Percentiles rank a stretch among this genome's conserved stretches.
phyloP scores from a whole-genome alignment of 2,329 filamentous ascomycete genomes.

The Ophiostoma quercus region DNA sequence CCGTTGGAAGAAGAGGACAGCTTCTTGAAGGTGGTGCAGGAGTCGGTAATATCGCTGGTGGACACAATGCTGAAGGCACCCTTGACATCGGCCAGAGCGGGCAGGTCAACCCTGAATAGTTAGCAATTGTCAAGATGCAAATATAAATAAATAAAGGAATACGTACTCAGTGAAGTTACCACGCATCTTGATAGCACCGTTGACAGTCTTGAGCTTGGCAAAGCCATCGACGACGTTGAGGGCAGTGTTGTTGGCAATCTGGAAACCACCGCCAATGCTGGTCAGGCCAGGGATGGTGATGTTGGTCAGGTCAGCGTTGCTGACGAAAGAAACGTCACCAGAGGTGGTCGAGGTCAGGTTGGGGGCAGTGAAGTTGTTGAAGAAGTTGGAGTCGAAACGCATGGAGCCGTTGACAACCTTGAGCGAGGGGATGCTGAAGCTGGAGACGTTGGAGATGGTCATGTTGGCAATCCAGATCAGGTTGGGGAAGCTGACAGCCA shows the following conservation, averaged over 20 bases:
- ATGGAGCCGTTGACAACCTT: conserved; percentile 69
- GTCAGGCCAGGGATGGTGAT: conserved; percentile 66
- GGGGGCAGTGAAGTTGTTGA: conserved; percentile 55
- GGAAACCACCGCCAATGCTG: conserved; percentile 70
- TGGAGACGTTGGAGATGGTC: conserved; percentile 74
- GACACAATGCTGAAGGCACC: conserved; percentile 67
- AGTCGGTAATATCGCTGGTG: conserved; percentile 55
- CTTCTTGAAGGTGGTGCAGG: conserved; percentile 51
- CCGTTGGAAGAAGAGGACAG: conserved; percentile 37
- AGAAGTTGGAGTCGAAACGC: conserved; percentile 76
- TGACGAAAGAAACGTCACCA: conserved; percentile 58
- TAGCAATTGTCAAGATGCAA: conserved; percentile 26
- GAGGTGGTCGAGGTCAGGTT: conserved; percentile 64
- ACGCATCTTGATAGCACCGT: conserved; percentile 76
- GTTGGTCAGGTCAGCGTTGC: conserved; percentile 62
- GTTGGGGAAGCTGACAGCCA: conserved; percentile 69
- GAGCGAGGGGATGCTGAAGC: conserved; percentile 68
- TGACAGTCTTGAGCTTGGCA: conserved; percentile 60
- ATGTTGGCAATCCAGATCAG: conserved; percentile 73
- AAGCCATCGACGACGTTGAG: conserved; percentile 63
- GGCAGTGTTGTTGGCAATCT: conserved; percentile 84
- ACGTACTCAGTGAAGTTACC: conserved; percentile 80
- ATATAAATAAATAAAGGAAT: background rate
- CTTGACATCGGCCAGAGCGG: conserved; percentile 60
- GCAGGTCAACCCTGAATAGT: conserved; percentile 60